phyloP scores from a whole-genome alignment of 2,329 filamentous ascomycete genomes.

The Fusarium mangiferae region DNA sequence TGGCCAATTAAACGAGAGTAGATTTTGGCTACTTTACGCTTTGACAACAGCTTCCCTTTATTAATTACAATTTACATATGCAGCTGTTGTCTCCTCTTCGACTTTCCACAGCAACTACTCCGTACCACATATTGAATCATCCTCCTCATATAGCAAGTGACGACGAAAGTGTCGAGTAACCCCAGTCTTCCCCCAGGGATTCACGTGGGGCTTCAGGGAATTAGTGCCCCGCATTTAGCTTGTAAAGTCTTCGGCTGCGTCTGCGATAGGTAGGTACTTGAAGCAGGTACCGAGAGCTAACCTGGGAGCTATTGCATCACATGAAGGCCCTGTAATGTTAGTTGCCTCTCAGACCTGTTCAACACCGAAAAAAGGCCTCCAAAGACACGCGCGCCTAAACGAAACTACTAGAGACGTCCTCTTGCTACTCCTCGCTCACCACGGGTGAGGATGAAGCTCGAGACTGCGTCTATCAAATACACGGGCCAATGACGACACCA shows the following conservation, averaged over 20 bases:
- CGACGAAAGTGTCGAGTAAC: conserved; percentile 11
- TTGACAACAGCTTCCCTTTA: not conserved
- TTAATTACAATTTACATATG: not conserved
- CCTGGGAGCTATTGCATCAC: conserved; percentile 45
- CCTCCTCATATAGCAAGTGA: not conserved
- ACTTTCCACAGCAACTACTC: not conserved
- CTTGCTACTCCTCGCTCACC: conserved; percentile 30
- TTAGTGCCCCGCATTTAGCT: conserved; percentile 47
- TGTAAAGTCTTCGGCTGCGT: conserved; percentile 17
- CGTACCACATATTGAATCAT: not conserved
- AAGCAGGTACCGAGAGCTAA: conserved; percentile 36
- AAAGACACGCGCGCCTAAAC: conserved; percentile 4
- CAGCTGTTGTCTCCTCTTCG: not conserved
- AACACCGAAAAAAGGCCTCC: conserved; percentile 32
- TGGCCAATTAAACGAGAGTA: not conserved
- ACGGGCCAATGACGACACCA: conserved; percentile 47
- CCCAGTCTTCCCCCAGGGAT: conserved; percentile 24
- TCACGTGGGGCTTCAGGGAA: conserved; percentile 36
- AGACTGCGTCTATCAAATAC: conserved; percentile 27
- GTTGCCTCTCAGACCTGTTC: conserved; percentile 9
- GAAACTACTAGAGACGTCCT: conserved; percentile 19
- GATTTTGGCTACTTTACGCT: not conserved
- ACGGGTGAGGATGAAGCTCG: conserved; percentile 42
- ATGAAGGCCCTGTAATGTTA: conserved; percentile 36
- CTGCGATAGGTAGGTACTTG: conserved; percentile 26